phyloP scores from a whole-genome alignment of 495 filamentous ascomycete genomes.

The Penicillium pancosmium region DNA sequence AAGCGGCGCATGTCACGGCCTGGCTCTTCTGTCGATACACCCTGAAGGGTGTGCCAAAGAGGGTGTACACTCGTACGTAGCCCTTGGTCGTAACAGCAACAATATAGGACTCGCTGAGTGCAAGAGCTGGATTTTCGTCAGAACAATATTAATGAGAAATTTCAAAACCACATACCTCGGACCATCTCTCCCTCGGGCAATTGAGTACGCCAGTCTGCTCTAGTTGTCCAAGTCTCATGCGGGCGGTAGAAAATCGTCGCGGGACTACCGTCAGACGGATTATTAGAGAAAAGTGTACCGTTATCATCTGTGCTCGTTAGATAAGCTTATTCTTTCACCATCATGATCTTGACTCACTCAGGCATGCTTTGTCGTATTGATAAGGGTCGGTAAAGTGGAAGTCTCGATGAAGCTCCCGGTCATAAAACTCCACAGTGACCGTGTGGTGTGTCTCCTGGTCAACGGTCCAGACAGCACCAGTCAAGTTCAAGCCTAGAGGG shows the following conservation, averaged over 20 bases:
- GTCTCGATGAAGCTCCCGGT: conserved; percentile 85
- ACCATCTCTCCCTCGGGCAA: conserved; percentile 81
- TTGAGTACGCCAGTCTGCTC: conserved; percentile 86
- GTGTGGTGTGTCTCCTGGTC: conserved; percentile 94
- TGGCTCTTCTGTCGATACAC: conserved; percentile 92
- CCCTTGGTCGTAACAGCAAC: conserved; percentile 81
- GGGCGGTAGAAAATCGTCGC: conserved; percentile 95
- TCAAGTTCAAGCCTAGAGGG: conserved; percentile 71
- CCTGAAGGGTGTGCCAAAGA: conserved; percentile 86
- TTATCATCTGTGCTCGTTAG: conserved; percentile 63
- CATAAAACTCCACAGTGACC: conserved; percentile 96
- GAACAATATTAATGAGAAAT: not conserved
- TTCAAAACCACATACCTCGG: conserved; percentile 42
- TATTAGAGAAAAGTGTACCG: conserved; percentile 85
- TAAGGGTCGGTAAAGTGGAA: conserved; percentile 96
- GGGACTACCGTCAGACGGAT: conserved; percentile 64
- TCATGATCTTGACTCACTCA: conserved; percentile 47
- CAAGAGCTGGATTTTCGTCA: conserved; percentile 61
- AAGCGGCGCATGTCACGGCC: conserved; percentile 88
- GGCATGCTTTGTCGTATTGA: conserved; percentile 93
- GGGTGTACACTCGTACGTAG: conserved; percentile 89
- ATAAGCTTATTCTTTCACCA: not conserved
- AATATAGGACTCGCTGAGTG: conserved; percentile 89
- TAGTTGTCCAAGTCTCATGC: conserved; percentile 92
- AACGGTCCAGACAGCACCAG: conserved; percentile 95